These are phyloP conservation scores for Alternaria longipes DNA, from an alignment of 2,329 filamentous ascomycete genomes.

Conservation along the genomic window DNA sequence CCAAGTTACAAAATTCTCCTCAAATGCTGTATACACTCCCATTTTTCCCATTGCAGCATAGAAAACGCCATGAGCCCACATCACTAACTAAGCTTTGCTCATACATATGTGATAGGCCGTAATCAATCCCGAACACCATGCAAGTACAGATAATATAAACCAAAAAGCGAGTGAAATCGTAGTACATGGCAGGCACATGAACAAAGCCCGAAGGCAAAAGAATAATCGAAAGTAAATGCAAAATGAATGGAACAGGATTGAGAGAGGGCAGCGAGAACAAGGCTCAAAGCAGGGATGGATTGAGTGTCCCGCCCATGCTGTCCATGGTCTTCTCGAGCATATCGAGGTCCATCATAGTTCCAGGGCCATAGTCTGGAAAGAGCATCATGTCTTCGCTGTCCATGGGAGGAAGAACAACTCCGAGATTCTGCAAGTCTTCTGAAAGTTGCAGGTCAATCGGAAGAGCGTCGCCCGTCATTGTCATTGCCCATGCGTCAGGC, in stretches of 20 bases:
- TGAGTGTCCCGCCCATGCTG: slow-evolving; percentile 34
- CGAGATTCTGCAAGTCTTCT: slow-evolving; percentile 43
- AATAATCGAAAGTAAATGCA: neutral
- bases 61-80: neutral
- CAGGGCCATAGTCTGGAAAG: slow-evolving; percentile 38
- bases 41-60: slow-evolving; percentile 3
- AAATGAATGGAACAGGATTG: neutral
- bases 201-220: slow-evolving; percentile 5
- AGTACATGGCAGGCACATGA: slow-evolving; percentile 5
- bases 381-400: slow-evolving; percentile 49
- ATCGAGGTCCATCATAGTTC: slow-evolving; percentile 46
- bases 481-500: slow-evolving; percentile 45
- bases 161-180: slow-evolving; percentile 4
- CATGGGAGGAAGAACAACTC: slow-evolving; percentile 45
- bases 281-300: slow-evolving; percentile 26
- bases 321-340: slow-evolving; percentile 46
- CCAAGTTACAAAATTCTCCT: neutral
- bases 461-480: slow-evolving; percentile 36
- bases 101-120: slow-evolving; percentile 4
- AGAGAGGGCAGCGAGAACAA: neutral
- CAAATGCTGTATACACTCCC: neutral
- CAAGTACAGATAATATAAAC: neutral
- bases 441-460: slow-evolving; percentile 45
- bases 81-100: slow-evolving; percentile 1
- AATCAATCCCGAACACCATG: neutral